Base-by-base conservation (phyloP, 2,329 filamentous ascomycete species). In the Thielaviopsis musarum region DNA sequence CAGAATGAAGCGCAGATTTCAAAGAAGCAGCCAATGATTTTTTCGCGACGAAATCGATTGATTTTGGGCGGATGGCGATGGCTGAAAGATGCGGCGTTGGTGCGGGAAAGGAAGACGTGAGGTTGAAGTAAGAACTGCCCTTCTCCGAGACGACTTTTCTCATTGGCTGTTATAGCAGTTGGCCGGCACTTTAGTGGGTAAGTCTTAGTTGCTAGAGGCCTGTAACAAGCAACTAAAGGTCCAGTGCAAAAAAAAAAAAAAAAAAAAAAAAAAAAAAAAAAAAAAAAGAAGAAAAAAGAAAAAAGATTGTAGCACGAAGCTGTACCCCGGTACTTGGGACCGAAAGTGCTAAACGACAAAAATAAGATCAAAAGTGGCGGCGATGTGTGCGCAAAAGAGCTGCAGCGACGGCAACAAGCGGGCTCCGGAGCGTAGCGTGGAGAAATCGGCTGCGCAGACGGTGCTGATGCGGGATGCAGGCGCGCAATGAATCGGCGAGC, bases 41-140 rank as follows among this genome's bases (percentile, higher is more conserved):
- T 76, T 74, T 74, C 64, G 66, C 66, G 68, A 66, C 67, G 65
- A 69, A 66, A 64, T 62, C 64, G 67, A 73, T 73, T 70, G 70
- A 63, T 58, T 57, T 24, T 49, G 30, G 51, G 51, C 28, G 60
- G 60, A 34, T 56, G 57, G 60, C 53, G 60, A 61, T 61, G 60
- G 60, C 45, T 48, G 41, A 54, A 56, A 59, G 54, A 54, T 54
- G 68, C 69, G 68, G 68, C 67, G 69, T 74, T 77, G 77, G 74
- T 70, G 71, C 73, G 72, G 77, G 71, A 71, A 71, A 72, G 72
- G 71, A 70, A 76, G 74, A 74, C 73, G 71, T 79, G 78, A 81
- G 73, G 77, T 81, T 77, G 71, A 75, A 72, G 71, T 59, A 48
- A 48, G 30, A 59, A 57, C 51, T 45, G 38, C 38, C 38, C 38